Base-by-base conservation (phyloP, 2,329 filamentous ascomycete species). In the Cladosporium velox region DNA sequence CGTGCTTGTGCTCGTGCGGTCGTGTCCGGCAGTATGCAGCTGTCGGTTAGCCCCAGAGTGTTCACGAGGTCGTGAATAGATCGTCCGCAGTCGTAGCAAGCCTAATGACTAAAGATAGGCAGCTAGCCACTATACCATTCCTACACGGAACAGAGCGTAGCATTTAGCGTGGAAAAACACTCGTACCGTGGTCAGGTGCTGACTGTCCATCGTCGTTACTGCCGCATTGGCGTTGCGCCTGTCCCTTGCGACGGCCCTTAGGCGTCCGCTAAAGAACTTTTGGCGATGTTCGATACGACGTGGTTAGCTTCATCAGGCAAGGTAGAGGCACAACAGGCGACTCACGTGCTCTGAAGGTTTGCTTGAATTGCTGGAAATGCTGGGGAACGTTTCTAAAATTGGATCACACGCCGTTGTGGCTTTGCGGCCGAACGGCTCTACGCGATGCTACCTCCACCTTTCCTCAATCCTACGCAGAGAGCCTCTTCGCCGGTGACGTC, bases 231-330 rank as follows among this genome's bases (percentile, higher is more conserved):
- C 61, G 61, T 47, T 55, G 51, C 51, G 21, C 51, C 35, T 8
- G 61, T 64, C 61, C 61, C 61, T 64, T 55, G 61, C 61, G 51
- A 34, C 26, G 30, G 51, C 34, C 30, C 24, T 44, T 47, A 44
- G 35, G 51, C 32, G 11, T 47, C 34, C 51, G 35, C 61, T 64
- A 64, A 15, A 30, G 28, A 24, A n/a, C 4, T 28, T n/a, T 32
- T 26, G 61, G 61, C 24, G 47, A 30, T 57, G 15, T 10, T 52
- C 51, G 35, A 64, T 64, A 64, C 61, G 61, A 64, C 61, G 61
- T 64, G 51, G 18, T 64, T 64, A 64, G 61, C 61, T 64, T 34
- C 35, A 44, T 64, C 61, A 64, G 52, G 61, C 54, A 64, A 64
- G 61, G 61, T 26, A 64, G 51, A 64, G 35, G 32, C 38, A 60